Evolutionary conservation across 257 asterid genomes (phyloP), one percentile per base, ranked within the genome.

Genomic region (Ligustrum vulgare): DNA sequence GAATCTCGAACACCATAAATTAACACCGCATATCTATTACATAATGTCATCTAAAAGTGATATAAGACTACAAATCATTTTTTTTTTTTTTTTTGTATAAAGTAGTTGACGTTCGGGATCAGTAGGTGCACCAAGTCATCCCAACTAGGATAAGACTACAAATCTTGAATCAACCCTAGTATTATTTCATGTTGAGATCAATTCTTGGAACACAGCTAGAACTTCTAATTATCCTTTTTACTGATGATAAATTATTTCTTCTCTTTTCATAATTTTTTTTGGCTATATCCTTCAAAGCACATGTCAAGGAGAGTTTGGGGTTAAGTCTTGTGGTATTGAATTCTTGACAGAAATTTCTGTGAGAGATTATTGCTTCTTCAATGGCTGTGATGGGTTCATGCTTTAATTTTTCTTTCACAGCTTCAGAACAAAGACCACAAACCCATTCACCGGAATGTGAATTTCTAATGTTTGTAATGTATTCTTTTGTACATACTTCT

Each of bases 351-450:
- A 86, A 82, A 6, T 15, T 67, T 20, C 20, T 80, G 62, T 88
- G 89, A 1, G 16, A 67, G 70, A 9, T 75, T 49, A 88, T 1
- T 10, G 87, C 90, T 79, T 86, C 92, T 51, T 80, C 87, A 8
- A 88, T 37, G 72, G 78, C 80, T 2, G 51, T 54, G 35, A 60
- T 33, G 35, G 58, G 49, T 16, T 49, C 15, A 11, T 49, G 45
- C n/a, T 13, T 65, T 10, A 82, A 2, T 69, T 70, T 67, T 16
- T 86, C 91, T 8, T 81, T 83, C 16, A 89, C 89, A 23, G 84
- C 93, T 51, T 89, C 90, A 2, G 85, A 83, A 75, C 93, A 85
- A 20, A 89, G 88, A 77, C 93, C 93, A 65, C 93, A 89, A 10
- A 87, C 79, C 91, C 90, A 87, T 76, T 66, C 80, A 31, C 87